Percentiles rank a stretch among this genome's conserved stretches.
These are phyloP conservation scores for Termitomyces eurrhizus DNA, from an alignment of 768 basidiomycete species.

Conservation along the genomic window DNA sequence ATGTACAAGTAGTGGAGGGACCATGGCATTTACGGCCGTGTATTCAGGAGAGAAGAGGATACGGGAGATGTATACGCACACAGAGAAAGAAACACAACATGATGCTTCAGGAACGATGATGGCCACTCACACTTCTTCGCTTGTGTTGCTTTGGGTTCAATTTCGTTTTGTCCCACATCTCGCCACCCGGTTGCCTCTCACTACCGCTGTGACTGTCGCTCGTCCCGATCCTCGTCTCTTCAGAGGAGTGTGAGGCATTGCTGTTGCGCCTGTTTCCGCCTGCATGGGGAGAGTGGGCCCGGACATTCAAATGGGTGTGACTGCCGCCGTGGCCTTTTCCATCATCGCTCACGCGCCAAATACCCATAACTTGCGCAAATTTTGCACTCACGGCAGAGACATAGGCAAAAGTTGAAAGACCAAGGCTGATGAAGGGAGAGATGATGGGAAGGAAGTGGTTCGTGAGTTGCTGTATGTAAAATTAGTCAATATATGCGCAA, in stretches of 20 bases:
- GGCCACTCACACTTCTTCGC: background rate
- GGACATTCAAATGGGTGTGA: background rate
- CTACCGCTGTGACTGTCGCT: background rate
- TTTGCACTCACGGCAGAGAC: slow-evolving; percentile 22
- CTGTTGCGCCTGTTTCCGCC: background rate
- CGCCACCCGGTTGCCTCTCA: background rate
- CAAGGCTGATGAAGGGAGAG: slow-evolving; percentile 15
- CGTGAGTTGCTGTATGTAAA: slow-evolving; percentile 18
- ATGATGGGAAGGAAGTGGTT: slow-evolving; percentile 20
- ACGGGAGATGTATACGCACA: background rate
- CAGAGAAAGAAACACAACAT: background rate
- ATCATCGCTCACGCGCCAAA: slow-evolving; percentile 20
- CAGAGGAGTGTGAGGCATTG: background rate
- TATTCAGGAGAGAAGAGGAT: background rate
- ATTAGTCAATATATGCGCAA: slow-evolving; percentile 5
- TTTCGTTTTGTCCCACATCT: background rate
- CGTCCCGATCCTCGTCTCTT: background rate
- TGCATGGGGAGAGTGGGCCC: background rate
- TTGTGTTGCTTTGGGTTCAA: background rate
- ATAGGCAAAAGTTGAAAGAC: slow-evolving; percentile 15
- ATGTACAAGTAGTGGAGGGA: background rate
- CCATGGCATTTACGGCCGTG: background rate
- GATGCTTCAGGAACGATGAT: background rate
- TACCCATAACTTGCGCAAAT: slow-evolving; percentile 24
- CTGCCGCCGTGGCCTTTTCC: background rate